phyloP scores from a whole-genome alignment of 169 alveolate species.

The Amoebophrya sp. region DNA sequence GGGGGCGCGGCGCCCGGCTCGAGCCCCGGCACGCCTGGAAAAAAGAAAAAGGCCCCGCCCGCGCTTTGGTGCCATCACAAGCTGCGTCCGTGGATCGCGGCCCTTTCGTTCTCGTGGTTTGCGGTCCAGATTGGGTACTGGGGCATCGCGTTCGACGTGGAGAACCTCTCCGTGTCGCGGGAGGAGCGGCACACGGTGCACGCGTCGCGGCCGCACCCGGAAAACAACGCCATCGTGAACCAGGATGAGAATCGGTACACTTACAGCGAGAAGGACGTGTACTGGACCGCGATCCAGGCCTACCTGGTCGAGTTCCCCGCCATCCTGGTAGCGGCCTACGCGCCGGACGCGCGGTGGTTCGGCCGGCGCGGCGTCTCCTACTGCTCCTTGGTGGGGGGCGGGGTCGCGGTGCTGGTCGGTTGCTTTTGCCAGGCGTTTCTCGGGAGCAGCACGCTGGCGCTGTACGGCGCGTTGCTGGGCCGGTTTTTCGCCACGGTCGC shows the following conservation, averaged over 20 bases:
- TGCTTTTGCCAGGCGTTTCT: background rate
- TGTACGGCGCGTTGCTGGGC: background rate
- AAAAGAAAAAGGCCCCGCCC: too few relatives aligned
- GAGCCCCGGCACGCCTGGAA: too few relatives aligned
- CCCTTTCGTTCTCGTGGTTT: background rate
- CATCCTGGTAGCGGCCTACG: background rate
- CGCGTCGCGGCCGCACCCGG: background rate
- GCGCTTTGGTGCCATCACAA: too few relatives aligned
- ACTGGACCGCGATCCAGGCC: background rate
- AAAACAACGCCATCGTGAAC: background rate
- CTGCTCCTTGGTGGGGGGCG: background rate
- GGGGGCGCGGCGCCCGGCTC: too few relatives aligned
- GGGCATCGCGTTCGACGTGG: background rate
- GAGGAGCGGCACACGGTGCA: background rate
- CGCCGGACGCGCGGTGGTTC: background rate
- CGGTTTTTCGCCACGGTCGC: background rate
- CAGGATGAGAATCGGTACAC: background rate
- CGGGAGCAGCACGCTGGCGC: too few relatives aligned
- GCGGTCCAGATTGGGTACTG: constrained; percentile 4
- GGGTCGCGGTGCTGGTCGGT: background rate
- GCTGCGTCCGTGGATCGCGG: background rate
- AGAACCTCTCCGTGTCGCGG: background rate
- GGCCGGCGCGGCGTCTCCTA: background rate
- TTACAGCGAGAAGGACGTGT: background rate
- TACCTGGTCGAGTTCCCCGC: background rate